Conservation (phyloP, 2,329 filamentous ascomycete species). For the Xylaria sp. region DNA sequence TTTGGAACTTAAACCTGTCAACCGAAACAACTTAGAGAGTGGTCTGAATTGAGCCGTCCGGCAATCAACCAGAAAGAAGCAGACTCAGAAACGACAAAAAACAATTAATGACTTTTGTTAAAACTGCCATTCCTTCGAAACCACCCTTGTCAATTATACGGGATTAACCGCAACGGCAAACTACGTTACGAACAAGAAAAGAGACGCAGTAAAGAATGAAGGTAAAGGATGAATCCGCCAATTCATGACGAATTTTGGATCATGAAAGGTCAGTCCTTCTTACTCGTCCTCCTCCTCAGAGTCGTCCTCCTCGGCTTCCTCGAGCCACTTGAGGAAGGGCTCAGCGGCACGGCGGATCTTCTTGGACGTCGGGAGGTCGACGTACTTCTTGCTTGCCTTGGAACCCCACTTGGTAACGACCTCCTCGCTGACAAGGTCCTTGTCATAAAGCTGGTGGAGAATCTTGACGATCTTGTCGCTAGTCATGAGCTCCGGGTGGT, state of each 20-base stretch:
- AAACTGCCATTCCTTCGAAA: not conserved
- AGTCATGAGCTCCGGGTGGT: slow-evolving; percentile 66
- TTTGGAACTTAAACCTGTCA: not conserved
- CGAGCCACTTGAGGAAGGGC: slow-evolving; percentile 90
- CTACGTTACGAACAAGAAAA: slow-evolving; percentile 7
- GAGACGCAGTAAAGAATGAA: not conserved
- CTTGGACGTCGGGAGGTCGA: slow-evolving; percentile 81
- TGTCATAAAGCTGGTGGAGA: slow-evolving; percentile 82
- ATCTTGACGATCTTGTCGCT: slow-evolving; percentile 75
- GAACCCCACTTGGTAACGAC: slow-evolving; percentile 84
- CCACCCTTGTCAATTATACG: not conserved
- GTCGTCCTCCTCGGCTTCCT: slow-evolving; percentile 75
- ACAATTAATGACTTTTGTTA: slow-evolving; percentile 5
- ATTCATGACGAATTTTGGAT: not conserved
- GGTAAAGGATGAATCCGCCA: not conserved
- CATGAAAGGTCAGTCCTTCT: not conserved
- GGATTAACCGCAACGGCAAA: slow-evolving; percentile 2
- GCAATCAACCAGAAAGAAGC: not conserved
- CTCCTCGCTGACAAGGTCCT: slow-evolving; percentile 84
- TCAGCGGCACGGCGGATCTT: slow-evolving; percentile 94
- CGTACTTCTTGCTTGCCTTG: slow-evolving; percentile 98
- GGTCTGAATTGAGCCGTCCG: not conserved
- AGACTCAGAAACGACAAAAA: not conserved
- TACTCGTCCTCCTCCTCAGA: slow-evolving; percentile 57
- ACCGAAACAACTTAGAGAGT: slow-evolving; percentile 5